These are phyloP conservation scores for Xylariaceae sp. DNA, from an alignment of 2,329 filamentous ascomycete species.

Conservation along the genomic window DNA sequence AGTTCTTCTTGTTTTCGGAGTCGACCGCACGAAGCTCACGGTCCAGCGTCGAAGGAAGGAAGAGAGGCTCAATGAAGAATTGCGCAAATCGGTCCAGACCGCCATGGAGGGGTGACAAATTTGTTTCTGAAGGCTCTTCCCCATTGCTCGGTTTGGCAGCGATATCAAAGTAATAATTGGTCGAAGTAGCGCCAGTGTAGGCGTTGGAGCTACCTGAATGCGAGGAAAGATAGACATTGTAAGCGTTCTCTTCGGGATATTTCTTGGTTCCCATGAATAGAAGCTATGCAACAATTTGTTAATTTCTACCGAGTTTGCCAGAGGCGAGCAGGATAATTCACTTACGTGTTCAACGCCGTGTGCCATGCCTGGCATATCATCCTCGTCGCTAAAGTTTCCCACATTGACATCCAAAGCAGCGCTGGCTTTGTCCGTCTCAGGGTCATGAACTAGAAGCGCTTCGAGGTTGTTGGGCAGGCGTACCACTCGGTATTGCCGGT, in stretches of 20 bases:
- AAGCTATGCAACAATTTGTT: constrained; percentile 54
- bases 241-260: constrained; percentile 94
- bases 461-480: constrained; percentile 86
- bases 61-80: constrained; percentile 90
- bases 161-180: constrained; percentile 98
- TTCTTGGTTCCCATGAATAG: constrained; percentile 99
- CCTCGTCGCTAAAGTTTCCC: constrained; percentile 90
- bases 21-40: constrained; percentile 88
- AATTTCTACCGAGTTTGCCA: constrained; percentile 6
- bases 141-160: constrained; percentile 76
- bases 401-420: constrained; percentile 95
- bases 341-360: constrained; percentile 90
- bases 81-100: constrained; percentile 91
- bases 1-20: constrained; percentile 97
- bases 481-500: constrained; percentile 87
- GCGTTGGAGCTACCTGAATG: constrained; percentile 94
- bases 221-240: constrained; percentile 88
- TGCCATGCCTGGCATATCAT: constrained; percentile 91
- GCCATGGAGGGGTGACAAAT: constrained; percentile 72
- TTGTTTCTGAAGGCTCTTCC: constrained; percentile 59
- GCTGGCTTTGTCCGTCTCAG: constrained; percentile 94
- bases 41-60: constrained; percentile 83
- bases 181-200: constrained; percentile 91
- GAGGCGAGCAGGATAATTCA: constrained; percentile 9
- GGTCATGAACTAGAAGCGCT: constrained; percentile 89